These are phyloP conservation scores for Penicillium sp. DNA, from an alignment of 2,329 filamentous ascomycete genomes.

Conservation along the genomic window DNA sequence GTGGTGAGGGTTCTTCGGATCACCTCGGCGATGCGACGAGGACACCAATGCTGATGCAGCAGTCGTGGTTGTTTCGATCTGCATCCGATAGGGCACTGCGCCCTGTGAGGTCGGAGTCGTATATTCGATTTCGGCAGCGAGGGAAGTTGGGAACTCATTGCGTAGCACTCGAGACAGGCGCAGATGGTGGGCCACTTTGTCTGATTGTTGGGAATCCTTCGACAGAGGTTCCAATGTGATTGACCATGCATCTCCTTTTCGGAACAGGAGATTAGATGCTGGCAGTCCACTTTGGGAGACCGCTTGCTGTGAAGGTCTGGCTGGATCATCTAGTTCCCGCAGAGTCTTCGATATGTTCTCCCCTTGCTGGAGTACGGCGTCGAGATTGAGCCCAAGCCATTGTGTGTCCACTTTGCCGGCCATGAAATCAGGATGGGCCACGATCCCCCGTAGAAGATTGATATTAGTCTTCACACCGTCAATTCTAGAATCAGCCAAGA, in stretches of 20 bases:
- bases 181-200: conserved; percentile 48
- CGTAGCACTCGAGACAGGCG: conserved; percentile 53
- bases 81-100: conserved; percentile 45
- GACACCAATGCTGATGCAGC: conserved; percentile 40
- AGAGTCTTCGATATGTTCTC: conserved; percentile 25
- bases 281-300: conserved; percentile 20
- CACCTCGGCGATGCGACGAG: conserved; percentile 49
- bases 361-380: conserved; percentile 37
- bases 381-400: conserved; percentile 56
- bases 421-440: conserved; percentile 51
- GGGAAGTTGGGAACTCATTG: conserved; percentile 58
- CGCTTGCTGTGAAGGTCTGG: conserved; percentile 7
- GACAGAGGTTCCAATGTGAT: conserved; percentile 45
- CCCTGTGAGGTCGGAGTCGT: conserved; percentile 38
- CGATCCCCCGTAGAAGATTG: conserved; percentile 53
- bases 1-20: conserved; percentile 51
- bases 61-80: conserved; percentile 47
- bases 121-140: conserved; percentile 54
- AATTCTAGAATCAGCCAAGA: conserved; percentile 56
- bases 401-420: conserved; percentile 52
- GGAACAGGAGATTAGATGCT: conserved; percentile 48
- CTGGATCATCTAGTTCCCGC: neutral
- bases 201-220: conserved; percentile 4
- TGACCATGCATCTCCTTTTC: conserved; percentile 59
- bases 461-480: conserved; percentile 59